Base-by-base conservation (phyloP, 352 stramenopile genomes). In the Phytopythium litorale region DNA sequence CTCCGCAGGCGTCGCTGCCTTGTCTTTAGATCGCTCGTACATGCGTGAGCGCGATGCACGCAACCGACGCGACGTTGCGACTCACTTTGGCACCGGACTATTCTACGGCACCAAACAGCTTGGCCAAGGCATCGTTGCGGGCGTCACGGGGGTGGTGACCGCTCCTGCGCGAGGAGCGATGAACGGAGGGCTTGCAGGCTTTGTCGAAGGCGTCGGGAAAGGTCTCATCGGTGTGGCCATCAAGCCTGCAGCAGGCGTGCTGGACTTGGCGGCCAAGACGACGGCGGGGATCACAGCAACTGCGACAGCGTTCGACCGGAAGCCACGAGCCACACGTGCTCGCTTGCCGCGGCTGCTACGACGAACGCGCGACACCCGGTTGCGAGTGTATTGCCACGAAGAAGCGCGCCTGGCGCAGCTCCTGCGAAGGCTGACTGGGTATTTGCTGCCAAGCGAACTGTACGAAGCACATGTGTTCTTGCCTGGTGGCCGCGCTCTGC, bases 21-120 rank as follows among this genome's bases (percentile, higher is more conserved):
- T 98, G 15, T 98, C 91, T 7, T 80, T 98, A 60, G 91, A 98
- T 63, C 80, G 74, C 40, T 72, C 92, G 67, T 98, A 98, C 72
- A 79, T 97, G 50, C 84, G 83, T 32, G 78, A 88, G 51, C 72
- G 91, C 28, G 88, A 87, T 56, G 82, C 84, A 9, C 79, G 84
- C 43, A 92, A 86, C 54, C 81, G 84, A 13, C 79, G 88, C 21
- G 79, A 97, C 65, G 84, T 93, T 1, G 84, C 88, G 21, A 97
- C 88, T 1, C 89, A 94, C 48, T 80, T 92, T 28, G 89, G 86
- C 11, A 92, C 83, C 2, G 91, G 88, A 0, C 67, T 97, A 3
- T 81, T 95, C 7, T 88, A 96, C 25, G 90, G 89, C 19, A 93
- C 87, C 1, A 97, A 97, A 58, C 91, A 96, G 49, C 84, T 98